These are phyloP conservation scores for Phytophthora rubi DNA, from an alignment of 352 stramenopile species.

Conservation along the genomic window DNA sequence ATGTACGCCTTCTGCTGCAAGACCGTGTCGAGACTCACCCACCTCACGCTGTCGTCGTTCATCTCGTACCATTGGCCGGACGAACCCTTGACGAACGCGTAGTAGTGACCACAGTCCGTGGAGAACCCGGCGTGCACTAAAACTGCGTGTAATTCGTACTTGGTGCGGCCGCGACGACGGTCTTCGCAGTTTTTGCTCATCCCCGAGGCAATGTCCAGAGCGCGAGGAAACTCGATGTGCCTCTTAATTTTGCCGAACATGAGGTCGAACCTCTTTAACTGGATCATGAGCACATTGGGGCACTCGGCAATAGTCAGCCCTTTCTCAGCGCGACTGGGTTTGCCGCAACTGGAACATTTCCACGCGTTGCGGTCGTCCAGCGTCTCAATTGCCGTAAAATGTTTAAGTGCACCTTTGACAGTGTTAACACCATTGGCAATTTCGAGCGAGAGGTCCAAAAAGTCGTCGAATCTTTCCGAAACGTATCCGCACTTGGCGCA, in stretches of 20 bases:
- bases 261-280: constrained; percentile 92
- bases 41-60: constrained; percentile 90
- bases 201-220: constrained; percentile 67
- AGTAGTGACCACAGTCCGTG: constrained; percentile 93
- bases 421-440: constrained; percentile 79
- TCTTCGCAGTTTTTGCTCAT: constrained; percentile 69
- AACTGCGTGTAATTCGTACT: constrained; percentile 84
- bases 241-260: constrained; percentile 92
- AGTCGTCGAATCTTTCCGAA: constrained; percentile 85
- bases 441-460: constrained; percentile 91
- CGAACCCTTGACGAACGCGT: constrained; percentile 87
- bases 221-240: constrained; percentile 76
- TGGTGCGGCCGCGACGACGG: constrained; percentile 51
- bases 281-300: constrained; percentile 89
- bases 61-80: constrained; percentile 93
- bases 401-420: constrained; percentile 73
- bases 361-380: constrained; percentile 88
- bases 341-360: constrained; percentile 84
- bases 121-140: constrained; percentile 89
- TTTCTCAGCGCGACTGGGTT: constrained; percentile 84
- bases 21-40: constrained; percentile 88
- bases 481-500: constrained; percentile 86
- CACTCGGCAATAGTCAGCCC: constrained; percentile 78
- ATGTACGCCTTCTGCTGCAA: constrained; percentile 91
- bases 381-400: constrained; percentile 86